Conservation (phyloP, 2,329 filamentous ascomycete genomes). For the Trichoderma lentiforme region DNA sequence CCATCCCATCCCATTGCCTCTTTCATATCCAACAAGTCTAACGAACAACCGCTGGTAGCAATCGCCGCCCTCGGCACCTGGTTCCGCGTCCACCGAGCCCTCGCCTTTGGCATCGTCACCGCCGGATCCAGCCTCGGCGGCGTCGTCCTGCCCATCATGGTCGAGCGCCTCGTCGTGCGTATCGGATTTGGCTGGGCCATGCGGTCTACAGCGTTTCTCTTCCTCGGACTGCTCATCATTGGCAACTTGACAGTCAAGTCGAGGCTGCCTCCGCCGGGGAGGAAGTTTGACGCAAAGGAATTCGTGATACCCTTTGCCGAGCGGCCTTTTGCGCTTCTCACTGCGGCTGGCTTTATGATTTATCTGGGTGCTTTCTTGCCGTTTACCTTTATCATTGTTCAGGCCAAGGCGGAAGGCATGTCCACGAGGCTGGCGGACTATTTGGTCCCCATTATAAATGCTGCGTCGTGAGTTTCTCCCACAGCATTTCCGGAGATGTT, state of each 20-base stretch:
- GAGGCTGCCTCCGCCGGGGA: not conserved
- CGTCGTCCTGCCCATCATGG: not conserved
- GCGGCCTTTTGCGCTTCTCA: not conserved
- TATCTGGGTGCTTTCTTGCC: not conserved
- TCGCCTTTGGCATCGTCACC: not conserved
- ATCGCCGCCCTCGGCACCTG: not conserved
- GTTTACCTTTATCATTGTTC: not conserved
- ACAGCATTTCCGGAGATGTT: not conserved
- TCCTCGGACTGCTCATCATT: not conserved
- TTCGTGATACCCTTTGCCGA: not conserved
- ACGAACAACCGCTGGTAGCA: not conserved
- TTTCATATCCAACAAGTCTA: not conserved
- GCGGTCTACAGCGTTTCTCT: not conserved
- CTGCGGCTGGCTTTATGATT: not conserved
- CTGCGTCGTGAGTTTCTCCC: not conserved
- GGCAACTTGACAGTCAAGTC: not conserved
- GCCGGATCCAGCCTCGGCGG: not conserved
- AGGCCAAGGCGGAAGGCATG: not conserved
- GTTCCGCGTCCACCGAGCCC: not conserved
- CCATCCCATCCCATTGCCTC: not conserved
- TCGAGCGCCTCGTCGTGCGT: not conserved
- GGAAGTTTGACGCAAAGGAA: not conserved
- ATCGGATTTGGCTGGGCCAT: not conserved
- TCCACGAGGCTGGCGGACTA: not conserved
- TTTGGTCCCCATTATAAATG: not conserved